Base-by-base conservation (phyloP, 2,329 filamentous ascomycete species). In the Ampelomyces quisqualis region DNA sequence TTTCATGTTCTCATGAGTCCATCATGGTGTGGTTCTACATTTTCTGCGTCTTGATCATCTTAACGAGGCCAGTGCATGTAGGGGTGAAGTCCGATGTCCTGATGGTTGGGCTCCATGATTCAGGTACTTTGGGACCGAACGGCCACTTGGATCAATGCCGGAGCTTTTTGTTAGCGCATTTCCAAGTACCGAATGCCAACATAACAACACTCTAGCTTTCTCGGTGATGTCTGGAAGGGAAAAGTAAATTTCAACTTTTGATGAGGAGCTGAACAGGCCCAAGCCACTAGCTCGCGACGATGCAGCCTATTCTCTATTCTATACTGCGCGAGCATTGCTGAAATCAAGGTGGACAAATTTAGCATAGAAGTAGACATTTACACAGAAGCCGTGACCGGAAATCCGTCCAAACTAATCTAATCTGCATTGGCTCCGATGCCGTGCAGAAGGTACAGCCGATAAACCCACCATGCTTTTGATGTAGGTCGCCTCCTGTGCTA, bases 401-500 rank as follows among this genome's bases (percentile, higher is more conserved):
- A 49, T 32, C 32, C 33, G 17, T 45, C 35, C 38, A 32, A 35
- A 38, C 52, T 45, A 45, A 34, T 54, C 49, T 51, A 53, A 57
- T 57, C 55, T 59, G 52, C 50, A 50, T 49, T 50, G 50, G 35
- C 38, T 23, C 27, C 34, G 26, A 28, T 37, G 30, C 30, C 26
- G 21, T 24, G 36, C 27, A 44, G 51, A 55, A 53, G n/a, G n/a
- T n/a, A n/a, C 50, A 53, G 49, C 55, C 57, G 43, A 35, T 17
- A 13, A 18, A 15, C 15, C 10, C 29, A 33, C 39, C 51, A 32
- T 53, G 26, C 32, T 33, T 38, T 39, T 38, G 15, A 37, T 37
- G 38, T 47, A 11, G 34, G 32, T 13, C 19, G 27, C 23, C 31
- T 38, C 40, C 31, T 47, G 42, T 36, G 31, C 33, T 38, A 36